phyloP scores from a whole-genome alignment of 2,329 filamentous ascomycete species.

The Simplicillium sp. region DNA sequence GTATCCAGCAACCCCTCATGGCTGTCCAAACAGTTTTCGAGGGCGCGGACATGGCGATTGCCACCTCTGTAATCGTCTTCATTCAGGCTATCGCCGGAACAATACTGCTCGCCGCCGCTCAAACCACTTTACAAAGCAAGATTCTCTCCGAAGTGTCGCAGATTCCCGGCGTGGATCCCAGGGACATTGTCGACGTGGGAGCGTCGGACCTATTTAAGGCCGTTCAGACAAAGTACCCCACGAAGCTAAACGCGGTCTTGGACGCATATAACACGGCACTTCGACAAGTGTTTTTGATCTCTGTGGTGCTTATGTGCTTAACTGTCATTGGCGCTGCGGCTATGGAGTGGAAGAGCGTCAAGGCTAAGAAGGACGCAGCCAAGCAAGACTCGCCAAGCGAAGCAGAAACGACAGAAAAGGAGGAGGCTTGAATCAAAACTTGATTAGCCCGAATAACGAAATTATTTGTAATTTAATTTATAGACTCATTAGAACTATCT shows the following conservation, averaged over 20 bases:
- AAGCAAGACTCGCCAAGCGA: no score
- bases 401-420: no score
- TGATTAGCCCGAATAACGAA: no score
- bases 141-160: neutral
- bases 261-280: conserved; percentile 47
- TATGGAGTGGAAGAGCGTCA: conserved; percentile 42
- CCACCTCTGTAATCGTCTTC: conserved; percentile 32
- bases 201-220: neutral
- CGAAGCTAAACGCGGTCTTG: conserved; percentile 5
- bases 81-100: conserved; percentile 15
- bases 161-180: conserved; percentile 1
- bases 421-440: no score
- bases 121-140: neutral
- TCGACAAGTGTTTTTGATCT: conserved; percentile 43
- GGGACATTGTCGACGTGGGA: conserved; percentile 1
- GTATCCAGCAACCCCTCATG: conserved; percentile 32
- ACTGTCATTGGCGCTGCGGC: conserved; percentile 38
- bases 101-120: conserved; percentile 13
- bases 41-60: conserved; percentile 27
- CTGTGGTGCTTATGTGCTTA: conserved; percentile 35
- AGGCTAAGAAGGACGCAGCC: neutral
- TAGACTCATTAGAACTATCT: no score
- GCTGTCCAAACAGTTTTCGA: conserved; percentile 35
- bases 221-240: neutral
- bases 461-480: no score